phyloP scores from a whole-genome alignment of 1,284 basidiomycete genomes.

The Microbotryum saponariae region DNA sequence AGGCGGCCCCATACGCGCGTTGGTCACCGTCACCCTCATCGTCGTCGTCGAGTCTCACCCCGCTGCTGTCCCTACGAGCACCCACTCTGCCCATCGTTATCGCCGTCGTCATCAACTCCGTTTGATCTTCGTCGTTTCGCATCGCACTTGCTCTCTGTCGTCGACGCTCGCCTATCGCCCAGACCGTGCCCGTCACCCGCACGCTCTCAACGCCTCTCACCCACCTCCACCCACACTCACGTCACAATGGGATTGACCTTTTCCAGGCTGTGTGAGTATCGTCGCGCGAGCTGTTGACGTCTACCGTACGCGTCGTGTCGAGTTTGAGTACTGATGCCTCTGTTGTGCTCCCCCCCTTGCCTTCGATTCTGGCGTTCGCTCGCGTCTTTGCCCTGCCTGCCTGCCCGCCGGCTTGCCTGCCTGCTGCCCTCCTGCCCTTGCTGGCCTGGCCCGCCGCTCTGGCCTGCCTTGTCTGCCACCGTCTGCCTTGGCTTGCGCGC shows the following conservation, averaged over 20 bases:
- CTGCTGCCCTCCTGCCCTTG: neutral
- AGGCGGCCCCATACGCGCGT: too few relatives aligned
- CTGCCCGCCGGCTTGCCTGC: neutral
- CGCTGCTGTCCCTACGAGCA: too few relatives aligned
- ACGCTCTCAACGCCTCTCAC: neutral
- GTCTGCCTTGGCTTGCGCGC: too few relatives aligned
- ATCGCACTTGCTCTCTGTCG: too few relatives aligned
- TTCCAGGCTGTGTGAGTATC: conserved; percentile 23
- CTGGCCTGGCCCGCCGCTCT: neutral
- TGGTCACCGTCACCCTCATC: too few relatives aligned
- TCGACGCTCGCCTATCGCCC: neutral
- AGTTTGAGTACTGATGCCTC: neutral
- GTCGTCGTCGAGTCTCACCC: too few relatives aligned
- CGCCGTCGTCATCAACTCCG: neutral
- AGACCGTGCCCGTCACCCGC: neutral
- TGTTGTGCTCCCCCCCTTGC: neutral
- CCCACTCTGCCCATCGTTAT: neutral
- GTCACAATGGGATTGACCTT: conserved; percentile 33
- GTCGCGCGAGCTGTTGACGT: neutral
- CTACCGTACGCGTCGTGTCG: neutral
- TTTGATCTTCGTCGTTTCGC: neutral
- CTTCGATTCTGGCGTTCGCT: neutral
- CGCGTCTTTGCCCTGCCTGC: neutral
- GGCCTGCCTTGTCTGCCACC: neutral
- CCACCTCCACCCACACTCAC: neutral